Percentiles rank a stretch among this genome's conserved stretches.
Conservation (phyloP, 371 early-diverging fungal genomes). For the Batkoa obscura region DNA sequence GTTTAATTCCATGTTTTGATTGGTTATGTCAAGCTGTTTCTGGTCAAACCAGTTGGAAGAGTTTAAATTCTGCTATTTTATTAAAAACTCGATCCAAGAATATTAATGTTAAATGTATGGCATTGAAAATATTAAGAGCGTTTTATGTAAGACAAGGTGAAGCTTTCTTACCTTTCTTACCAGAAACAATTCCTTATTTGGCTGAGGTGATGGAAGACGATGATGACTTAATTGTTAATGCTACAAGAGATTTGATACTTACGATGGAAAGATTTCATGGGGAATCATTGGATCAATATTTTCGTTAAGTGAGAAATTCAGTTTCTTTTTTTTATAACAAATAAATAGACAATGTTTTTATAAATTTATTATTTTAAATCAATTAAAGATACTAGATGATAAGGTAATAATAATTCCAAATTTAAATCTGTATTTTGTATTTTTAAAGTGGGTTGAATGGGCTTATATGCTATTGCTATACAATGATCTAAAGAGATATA, state of each 20-base stretch:
- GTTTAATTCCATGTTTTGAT: slow-evolving; percentile 54
- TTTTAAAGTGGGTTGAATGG: too few species aligned
- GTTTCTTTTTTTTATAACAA: too few species aligned
- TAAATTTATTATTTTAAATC: too few species aligned
- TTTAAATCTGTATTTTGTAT: too few species aligned
- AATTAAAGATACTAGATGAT: too few species aligned
- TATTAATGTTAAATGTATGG: slow-evolving; percentile 50
- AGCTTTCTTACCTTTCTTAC: slow-evolving; percentile 73
- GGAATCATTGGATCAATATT: slow-evolving; percentile 62
- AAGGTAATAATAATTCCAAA: too few species aligned
- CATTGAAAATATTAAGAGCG: slow-evolving; percentile 49
- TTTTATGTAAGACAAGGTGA: slow-evolving; percentile 75
- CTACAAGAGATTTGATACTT: slow-evolving; percentile 61
- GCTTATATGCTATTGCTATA: too few species aligned
- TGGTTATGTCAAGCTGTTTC: slow-evolving; percentile 63
- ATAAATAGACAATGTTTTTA: too few species aligned
- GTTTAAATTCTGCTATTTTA: slow-evolving; percentile 59
- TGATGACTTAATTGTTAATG: slow-evolving; percentile 52
- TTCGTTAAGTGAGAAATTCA: too few species aligned
- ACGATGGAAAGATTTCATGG: slow-evolving; percentile 76
- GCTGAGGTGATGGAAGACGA: slow-evolving; percentile 88
- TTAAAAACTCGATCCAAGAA: slow-evolving; percentile 51
- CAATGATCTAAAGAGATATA: too few species aligned
- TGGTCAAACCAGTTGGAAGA: slow-evolving; percentile 75
- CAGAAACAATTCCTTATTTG: slow-evolving; percentile 87